These are phyloP conservation scores for Boletus rubescentipes DNA, from an alignment of 768 basidiomycete species.

Conservation along the genomic window DNA sequence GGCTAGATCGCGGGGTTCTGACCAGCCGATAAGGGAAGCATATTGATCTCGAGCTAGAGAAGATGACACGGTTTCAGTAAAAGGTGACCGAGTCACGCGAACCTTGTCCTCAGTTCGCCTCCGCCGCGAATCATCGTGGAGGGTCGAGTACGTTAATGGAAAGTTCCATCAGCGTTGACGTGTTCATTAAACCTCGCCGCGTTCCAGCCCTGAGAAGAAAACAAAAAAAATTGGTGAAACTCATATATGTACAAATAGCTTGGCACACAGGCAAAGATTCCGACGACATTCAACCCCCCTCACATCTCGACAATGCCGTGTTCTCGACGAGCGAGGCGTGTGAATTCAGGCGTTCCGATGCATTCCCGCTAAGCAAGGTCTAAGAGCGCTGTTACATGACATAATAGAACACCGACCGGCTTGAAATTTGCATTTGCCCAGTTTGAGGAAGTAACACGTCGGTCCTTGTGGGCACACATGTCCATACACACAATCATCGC, in stretches of 20 bases:
- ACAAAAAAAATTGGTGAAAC: slow-evolving; percentile 22
- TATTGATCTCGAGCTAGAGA: slow-evolving; percentile 22
- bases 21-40: slow-evolving; percentile 36
- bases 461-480: slow-evolving; percentile 44
- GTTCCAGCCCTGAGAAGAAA: slow-evolving; percentile 25
- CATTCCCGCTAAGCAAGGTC: slow-evolving; percentile 38
- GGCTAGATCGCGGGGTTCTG: slow-evolving; percentile 57
- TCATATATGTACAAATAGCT: slow-evolving; percentile 38
- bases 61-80: slow-evolving; percentile 24
- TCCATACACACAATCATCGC: slow-evolving; percentile 52
- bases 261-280: slow-evolving; percentile 8
- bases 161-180: slow-evolving; percentile 35
- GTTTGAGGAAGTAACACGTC: slow-evolving; percentile 52
- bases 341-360: slow-evolving; percentile 31
- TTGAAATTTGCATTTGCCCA: slow-evolving; percentile 60
- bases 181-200: slow-evolving; percentile 27
- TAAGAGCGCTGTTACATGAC: slow-evolving; percentile 8
- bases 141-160: slow-evolving; percentile 34
- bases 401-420: slow-evolving; percentile 44
- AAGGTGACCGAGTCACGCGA: slow-evolving; percentile 26
- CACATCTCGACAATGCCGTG: slow-evolving; percentile 15
- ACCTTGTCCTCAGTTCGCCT: slow-evolving; percentile 26
- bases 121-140: slow-evolving; percentile 27
- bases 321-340: slow-evolving; percentile 1
- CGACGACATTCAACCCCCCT: slow-evolving; percentile 5